A percentile compares a stretch with the other conserved stretches of the same genome.
Evolutionary conservation across 2,329 filamentous ascomycete species (phyloP).

Genomic region (Epichloe glyceriae): DNA sequence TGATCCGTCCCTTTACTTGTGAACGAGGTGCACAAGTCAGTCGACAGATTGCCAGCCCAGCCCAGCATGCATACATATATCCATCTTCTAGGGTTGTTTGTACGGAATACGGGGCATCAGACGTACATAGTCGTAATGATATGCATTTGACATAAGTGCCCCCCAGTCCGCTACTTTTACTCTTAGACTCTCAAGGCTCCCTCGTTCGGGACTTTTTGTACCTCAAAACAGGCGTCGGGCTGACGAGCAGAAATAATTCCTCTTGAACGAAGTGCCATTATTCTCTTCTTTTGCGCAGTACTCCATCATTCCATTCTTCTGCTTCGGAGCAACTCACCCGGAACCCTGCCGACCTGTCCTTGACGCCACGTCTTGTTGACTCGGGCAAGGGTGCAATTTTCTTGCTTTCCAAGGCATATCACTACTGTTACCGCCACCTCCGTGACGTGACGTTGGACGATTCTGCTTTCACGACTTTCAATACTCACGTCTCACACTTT

Average conservation of each 20-base stretch:
- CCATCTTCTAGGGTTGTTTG: background rate
- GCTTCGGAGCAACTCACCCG: background rate
- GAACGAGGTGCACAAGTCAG: background rate
- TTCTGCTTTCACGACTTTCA: background rate
- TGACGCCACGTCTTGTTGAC: no score
- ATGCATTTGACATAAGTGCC: background rate
- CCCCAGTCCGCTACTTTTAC: background rate
- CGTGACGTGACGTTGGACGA: background rate
- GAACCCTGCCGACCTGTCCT: background rate
- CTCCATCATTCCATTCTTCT: background rate
- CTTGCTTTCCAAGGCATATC: background rate
- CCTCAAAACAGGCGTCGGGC: background rate
- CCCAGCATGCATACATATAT: background rate
- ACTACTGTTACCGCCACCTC: background rate
- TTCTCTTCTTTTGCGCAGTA: background rate
- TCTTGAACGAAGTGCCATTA: background rate
- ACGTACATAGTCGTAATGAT: conserved; percentile 1
- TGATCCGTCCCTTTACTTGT: background rate
- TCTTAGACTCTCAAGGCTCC: background rate
- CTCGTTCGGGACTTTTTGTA: conserved; percentile 1
- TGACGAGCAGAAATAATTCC: background rate
- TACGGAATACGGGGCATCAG: background rate
- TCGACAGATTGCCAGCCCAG: background rate
- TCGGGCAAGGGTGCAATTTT: background rate
- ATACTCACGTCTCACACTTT: background rate